These are phyloP conservation scores for Rhododendron molle DNA, from an alignment of 148 eudicot genomes.

Conservation along the genomic window DNA sequence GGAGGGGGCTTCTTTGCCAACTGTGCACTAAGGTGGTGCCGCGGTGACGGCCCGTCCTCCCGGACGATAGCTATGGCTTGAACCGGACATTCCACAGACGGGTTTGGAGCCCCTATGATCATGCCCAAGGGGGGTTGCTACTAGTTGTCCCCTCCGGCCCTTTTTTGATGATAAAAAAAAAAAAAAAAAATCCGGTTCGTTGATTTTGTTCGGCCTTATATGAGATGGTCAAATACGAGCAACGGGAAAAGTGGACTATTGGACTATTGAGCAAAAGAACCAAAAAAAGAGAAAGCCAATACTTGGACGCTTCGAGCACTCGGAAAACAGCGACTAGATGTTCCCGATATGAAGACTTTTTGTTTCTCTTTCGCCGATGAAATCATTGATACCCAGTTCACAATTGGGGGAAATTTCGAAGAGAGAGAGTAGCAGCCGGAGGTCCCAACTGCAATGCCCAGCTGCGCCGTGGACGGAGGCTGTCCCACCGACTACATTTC, in stretches of 20 bases:
- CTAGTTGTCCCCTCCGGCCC: no score
- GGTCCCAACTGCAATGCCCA: constrained; percentile 27
- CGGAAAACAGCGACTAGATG: not conserved
- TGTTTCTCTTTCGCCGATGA: not conserved
- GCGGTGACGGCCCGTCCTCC: no score
- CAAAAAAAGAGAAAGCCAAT: not conserved
- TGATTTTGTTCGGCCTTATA: no score
- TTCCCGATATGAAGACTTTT: not conserved
- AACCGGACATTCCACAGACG: no score
- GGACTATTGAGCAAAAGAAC: not conserved
- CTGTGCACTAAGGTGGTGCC: no score
- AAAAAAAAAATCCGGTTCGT: no score
- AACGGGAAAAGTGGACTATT: not conserved
- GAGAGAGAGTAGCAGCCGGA: not conserved
- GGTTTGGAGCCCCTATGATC: no score
- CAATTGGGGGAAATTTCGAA: not conserved
- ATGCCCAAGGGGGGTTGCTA: no score
- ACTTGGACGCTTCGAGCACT: not conserved
- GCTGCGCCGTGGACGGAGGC: constrained; percentile 66
- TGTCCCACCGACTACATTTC: constrained; percentile 81
- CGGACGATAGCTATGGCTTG: no score
- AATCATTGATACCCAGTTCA: not conserved
- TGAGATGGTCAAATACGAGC: not conserved
- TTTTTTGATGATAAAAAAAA: no score
- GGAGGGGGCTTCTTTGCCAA: no score